phyloP scores from a whole-genome alignment of 2,329 filamentous ascomycete genomes.

The Amauroascus verrucosus region DNA sequence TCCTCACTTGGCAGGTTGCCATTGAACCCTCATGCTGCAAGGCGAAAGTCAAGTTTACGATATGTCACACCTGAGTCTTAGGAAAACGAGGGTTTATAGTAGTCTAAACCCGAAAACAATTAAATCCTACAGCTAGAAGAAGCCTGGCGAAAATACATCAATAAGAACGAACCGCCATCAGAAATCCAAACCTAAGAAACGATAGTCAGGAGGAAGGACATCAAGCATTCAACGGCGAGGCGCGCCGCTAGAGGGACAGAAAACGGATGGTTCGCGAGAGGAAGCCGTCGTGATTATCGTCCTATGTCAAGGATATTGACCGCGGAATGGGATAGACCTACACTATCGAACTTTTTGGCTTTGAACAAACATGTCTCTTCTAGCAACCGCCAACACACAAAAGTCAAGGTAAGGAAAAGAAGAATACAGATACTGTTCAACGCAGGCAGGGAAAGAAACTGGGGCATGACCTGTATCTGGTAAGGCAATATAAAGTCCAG shows the following conservation, averaged over 20 bases:
- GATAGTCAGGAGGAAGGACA: not conserved
- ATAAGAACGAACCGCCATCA: not conserved
- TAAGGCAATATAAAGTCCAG: not conserved
- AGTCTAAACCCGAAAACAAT: constrained; percentile 1
- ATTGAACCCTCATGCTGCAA: too few species aligned
- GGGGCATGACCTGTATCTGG: constrained; percentile 4
- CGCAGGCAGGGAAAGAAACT: not conserved
- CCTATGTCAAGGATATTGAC: not conserved
- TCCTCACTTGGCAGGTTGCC: too few species aligned
- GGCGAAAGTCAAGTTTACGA: too few species aligned
- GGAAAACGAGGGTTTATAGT: not conserved
- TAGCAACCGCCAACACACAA: not conserved
- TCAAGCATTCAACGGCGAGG: not conserved
- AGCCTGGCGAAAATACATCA: not conserved
- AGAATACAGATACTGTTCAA: not conserved
- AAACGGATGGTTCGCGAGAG: not conserved
- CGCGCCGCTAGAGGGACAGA: not conserved
- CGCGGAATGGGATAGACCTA: not conserved
- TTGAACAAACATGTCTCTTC: not conserved
- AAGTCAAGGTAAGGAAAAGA: not conserved
- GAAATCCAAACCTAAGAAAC: not conserved
- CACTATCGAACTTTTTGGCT: not conserved
- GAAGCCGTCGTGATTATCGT: not conserved
- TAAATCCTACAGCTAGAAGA: constrained; percentile 4
- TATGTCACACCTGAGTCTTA: not conserved